A percentile compares a stretch with the other conserved stretches of the same genome.
Conservation (phyloP, 2,329 filamentous ascomycete genomes). For the Colletotrichum orbiculare region DNA sequence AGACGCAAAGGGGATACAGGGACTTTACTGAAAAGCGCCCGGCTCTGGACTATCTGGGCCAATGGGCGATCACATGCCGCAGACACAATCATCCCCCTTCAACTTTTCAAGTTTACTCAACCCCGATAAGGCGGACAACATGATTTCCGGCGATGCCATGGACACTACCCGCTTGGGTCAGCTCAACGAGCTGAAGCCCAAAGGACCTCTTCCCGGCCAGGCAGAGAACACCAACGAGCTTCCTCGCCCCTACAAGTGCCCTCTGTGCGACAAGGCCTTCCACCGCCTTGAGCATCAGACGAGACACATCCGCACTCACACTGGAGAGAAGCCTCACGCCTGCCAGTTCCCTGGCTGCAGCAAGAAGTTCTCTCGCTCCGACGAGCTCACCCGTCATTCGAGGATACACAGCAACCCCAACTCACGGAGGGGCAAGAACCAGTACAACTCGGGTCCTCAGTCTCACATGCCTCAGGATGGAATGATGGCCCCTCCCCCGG, state of each 20-base stretch:
- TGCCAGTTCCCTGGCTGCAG: slow-evolving; percentile 96
- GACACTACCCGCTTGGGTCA: slow-evolving; percentile 32
- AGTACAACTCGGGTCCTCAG: slow-evolving; percentile 46
- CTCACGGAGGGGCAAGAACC: slow-evolving; percentile 90
- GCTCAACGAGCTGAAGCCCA: slow-evolving; percentile 60
- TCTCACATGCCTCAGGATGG: slow-evolving; percentile 63
- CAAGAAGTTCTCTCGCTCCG: slow-evolving; percentile 95
- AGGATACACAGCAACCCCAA: slow-evolving; percentile 99
- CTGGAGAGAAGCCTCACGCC: slow-evolving; percentile 96
- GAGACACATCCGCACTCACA: slow-evolving; percentile 93
- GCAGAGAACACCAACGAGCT: slow-evolving; percentile 75
- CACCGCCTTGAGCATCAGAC: slow-evolving; percentile 96
- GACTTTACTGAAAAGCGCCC: not conserved
- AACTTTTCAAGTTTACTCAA: slow-evolving; percentile 83
- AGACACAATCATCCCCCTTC: slow-evolving; percentile 73
- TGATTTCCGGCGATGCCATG: slow-evolving; percentile 32
- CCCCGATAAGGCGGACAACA: slow-evolving; percentile 49
- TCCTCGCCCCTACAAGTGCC: slow-evolving; percentile 97
- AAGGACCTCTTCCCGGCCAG: slow-evolving; percentile 72
- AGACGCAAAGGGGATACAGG: no score
- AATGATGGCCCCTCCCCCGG: slow-evolving; percentile 80
- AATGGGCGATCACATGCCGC: slow-evolving; percentile 75
- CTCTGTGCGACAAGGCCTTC: slow-evolving; percentile 97
- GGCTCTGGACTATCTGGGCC: slow-evolving; percentile 31
- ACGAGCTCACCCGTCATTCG: slow-evolving; percentile 96